These are phyloP conservation scores for Xenoacremonium recifei DNA, from an alignment of 2,329 filamentous ascomycete species.

Conservation along the genomic window DNA sequence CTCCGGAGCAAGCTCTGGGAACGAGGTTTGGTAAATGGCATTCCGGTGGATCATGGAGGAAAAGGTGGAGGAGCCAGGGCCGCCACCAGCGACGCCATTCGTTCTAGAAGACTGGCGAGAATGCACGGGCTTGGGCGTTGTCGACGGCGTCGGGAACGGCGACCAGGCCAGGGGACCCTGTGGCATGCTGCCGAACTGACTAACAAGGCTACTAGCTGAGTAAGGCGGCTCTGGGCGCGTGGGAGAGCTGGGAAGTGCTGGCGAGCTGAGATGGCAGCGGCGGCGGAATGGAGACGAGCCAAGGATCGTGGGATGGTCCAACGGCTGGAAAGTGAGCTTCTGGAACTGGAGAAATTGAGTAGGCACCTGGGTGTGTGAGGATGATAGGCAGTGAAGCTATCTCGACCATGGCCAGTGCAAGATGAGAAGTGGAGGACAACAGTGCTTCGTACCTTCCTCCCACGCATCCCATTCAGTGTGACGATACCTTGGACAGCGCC, in stretches of 20 bases:
- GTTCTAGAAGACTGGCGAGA: constrained; percentile 23
- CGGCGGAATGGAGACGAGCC: neutral
- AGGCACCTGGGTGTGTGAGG: no score
- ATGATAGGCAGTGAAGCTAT: no score
- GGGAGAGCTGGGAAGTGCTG: neutral
- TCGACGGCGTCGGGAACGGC: neutral
- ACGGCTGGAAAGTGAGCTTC: no score
- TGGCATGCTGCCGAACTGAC: neutral
- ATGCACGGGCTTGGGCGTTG: neutral
- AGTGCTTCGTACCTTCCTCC: no score
- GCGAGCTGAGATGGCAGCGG: neutral
- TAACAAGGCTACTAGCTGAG: neutral
- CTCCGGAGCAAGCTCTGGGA: no score
- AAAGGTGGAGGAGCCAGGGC: constrained; percentile 13
- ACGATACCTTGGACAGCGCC: no score
- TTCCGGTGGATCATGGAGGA: constrained; percentile 10
- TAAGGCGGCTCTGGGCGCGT: neutral
- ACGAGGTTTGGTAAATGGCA: constrained; percentile 2
- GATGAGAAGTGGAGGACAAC: no score
- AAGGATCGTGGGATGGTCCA: neutral
- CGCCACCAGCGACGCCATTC: constrained; percentile 16
- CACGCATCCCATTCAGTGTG: no score
- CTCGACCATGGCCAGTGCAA: no score
- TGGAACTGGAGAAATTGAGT: no score
- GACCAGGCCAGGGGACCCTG: neutral